A percentile compares a stretch with the other conserved stretches of the same genome.
Conservation (phyloP, 192 early-diverging fungal genomes). For the Entophlyctis luteolus region DNA sequence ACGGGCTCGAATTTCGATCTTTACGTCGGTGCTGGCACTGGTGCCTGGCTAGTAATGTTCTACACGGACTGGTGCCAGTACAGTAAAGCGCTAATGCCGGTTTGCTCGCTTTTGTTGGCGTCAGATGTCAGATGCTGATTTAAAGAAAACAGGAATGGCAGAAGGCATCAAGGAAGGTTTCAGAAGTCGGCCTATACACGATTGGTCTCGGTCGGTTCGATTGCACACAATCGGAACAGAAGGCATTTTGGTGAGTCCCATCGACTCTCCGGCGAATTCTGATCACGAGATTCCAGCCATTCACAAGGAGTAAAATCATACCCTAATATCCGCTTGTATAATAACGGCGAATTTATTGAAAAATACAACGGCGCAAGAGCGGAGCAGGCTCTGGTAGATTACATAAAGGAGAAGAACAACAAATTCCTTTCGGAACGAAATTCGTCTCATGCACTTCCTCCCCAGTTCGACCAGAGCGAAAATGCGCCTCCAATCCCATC, state of each 20-base stretch:
- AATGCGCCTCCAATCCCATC: no score
- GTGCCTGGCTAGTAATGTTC: constrained; percentile 16
- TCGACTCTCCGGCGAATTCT: background rate
- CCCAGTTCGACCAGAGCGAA: no score
- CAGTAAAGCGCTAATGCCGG: background rate
- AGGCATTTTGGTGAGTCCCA: background rate
- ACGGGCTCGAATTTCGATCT: background rate
- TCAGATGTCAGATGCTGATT: constrained; percentile 11
- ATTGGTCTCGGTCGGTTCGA: constrained; percentile 16
- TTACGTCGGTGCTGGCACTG: background rate
- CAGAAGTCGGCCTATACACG: background rate
- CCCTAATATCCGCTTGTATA: constrained; percentile 6
- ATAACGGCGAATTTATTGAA: constrained; percentile 8
- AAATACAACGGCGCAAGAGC: constrained; percentile 1
- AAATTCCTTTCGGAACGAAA: no score
- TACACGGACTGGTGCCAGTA: background rate
- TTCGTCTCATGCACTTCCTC: no score
- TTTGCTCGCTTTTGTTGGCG: background rate
- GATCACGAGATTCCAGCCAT: constrained; percentile 5
- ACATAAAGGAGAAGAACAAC: background rate
- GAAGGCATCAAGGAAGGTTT: background rate
- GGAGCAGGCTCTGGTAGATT: background rate
- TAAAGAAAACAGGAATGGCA: constrained; percentile 6
- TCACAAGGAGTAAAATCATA: constrained; percentile 4
- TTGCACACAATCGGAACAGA: background rate